A percentile compares a stretch with the other conserved stretches of the same genome.
These are phyloP conservation scores for Ascocoryne sarcoides DNA, from an alignment of 2,329 filamentous ascomycete species.

Conservation along the genomic window DNA sequence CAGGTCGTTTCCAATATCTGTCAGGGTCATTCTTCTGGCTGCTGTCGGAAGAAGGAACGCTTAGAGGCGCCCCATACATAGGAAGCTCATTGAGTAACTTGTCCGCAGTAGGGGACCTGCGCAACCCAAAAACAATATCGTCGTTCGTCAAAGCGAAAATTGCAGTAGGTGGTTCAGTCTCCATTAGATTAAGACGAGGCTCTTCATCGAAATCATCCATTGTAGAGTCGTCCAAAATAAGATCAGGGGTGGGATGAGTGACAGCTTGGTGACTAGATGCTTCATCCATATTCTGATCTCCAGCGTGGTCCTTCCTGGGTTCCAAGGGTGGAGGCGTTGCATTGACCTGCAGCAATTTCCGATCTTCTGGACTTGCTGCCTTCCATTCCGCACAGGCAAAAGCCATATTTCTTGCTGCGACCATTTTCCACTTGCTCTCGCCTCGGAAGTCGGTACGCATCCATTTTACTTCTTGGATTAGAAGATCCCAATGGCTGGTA, in stretches of 20 bases:
- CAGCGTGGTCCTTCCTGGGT: slow-evolving; percentile 18
- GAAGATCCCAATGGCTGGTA: slow-evolving; percentile 72
- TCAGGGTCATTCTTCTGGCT: slow-evolving; percentile 57
- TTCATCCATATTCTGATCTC: slow-evolving; percentile 29
- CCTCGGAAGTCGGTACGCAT: slow-evolving; percentile 95
- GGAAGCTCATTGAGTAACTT: slow-evolving; percentile 74
- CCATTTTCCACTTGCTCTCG: slow-evolving; percentile 88
- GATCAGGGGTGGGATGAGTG: slow-evolving; percentile 53
- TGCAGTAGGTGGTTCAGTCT: slow-evolving; percentile 58
- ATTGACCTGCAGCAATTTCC: slow-evolving; percentile 59
- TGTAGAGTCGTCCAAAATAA: slow-evolving; percentile 52
- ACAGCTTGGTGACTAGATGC: slow-evolving; percentile 19
- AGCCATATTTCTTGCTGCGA: slow-evolving; percentile 70
- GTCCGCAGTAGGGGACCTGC: slow-evolving; percentile 65
- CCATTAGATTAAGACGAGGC: slow-evolving; percentile 25
- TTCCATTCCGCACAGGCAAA: slow-evolving; percentile 79
- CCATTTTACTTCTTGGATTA: slow-evolving; percentile 92
- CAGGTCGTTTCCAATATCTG: slow-evolving; percentile 64
- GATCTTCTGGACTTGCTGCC: slow-evolving; percentile 52
- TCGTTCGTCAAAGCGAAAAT: slow-evolving; percentile 78
- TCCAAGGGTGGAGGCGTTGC: slow-evolving; percentile 35
- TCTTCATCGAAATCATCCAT: slow-evolving; percentile 35
- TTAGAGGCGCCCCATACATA: slow-evolving; percentile 60
- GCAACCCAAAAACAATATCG: slow-evolving; percentile 71
- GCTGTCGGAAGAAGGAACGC: slow-evolving; percentile 48